A percentile compares a stretch with the other conserved stretches of the same genome.
Conservation (phyloP, 768 basidiomycete genomes). For the Calvatia gigantea region DNA sequence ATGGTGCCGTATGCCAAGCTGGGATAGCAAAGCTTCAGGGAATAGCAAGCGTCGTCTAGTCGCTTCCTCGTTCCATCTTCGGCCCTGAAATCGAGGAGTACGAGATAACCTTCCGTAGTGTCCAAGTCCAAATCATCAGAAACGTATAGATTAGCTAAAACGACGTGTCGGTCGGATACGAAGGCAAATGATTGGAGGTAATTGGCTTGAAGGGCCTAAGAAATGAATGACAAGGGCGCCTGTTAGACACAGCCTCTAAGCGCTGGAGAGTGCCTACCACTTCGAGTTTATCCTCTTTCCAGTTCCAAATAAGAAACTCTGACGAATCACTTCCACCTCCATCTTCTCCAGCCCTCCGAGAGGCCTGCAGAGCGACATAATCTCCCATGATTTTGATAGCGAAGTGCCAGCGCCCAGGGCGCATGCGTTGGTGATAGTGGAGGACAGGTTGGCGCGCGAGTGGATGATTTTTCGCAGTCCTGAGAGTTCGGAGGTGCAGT, state of each 20-base stretch:
- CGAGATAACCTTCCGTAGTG: slow-evolving; percentile 20
- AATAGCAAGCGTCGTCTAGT: slow-evolving; percentile 28
- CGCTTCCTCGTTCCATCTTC: slow-evolving; percentile 24
- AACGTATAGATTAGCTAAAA: slow-evolving; percentile 28
- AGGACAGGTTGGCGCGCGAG: slow-evolving; percentile 34
- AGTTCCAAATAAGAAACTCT: slow-evolving; percentile 62
- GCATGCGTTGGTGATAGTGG: slow-evolving; percentile 21
- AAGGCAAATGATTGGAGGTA: slow-evolving; percentile 39
- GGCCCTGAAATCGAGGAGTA: slow-evolving; percentile 37
- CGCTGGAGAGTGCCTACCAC: slow-evolving; percentile 42
- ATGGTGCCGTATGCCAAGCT: slow-evolving; percentile 22
- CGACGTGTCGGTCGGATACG: slow-evolving; percentile 35
- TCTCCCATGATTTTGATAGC: slow-evolving; percentile 55
- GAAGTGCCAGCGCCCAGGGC: slow-evolving; percentile 28
- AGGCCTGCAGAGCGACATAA: slow-evolving; percentile 43
- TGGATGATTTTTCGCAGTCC: slow-evolving; percentile 44
- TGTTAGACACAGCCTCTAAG: neutral
- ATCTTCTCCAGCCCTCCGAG: slow-evolving; percentile 27
- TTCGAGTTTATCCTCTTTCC: slow-evolving; percentile 52
- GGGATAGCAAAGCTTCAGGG: slow-evolving; percentile 41
- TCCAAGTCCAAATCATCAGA: slow-evolving; percentile 10
- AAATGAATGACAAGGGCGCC: slow-evolving; percentile 13
- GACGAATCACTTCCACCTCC: slow-evolving; percentile 22
- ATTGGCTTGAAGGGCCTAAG: slow-evolving; percentile 24
- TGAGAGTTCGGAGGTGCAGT: slow-evolving; percentile 44